Percentiles rank a stretch among this genome's conserved stretches.
These are phyloP conservation scores for Wallacemonas sp. DNA, from an alignment of 208 protist species.

Conservation along the genomic window DNA sequence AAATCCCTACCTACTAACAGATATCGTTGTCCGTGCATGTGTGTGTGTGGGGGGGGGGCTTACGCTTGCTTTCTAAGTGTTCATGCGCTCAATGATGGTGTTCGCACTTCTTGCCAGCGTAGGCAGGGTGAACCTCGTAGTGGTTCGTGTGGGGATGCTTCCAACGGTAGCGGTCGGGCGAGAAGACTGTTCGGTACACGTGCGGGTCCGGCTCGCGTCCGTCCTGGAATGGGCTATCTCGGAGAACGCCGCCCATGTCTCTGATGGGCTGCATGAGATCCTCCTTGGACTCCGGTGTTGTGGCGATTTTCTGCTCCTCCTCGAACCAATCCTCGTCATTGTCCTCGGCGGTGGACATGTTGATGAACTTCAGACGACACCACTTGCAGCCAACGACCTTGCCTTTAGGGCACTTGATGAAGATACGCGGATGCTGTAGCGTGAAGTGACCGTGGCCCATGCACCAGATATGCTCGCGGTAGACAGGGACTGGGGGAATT, in stretches of 20 bases:
- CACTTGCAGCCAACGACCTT: slow-evolving; percentile 86
- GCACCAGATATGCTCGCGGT: slow-evolving; percentile 86
- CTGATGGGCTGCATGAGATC: slow-evolving; percentile 79
- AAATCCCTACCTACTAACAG: not conserved
- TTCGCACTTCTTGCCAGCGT: slow-evolving; percentile 40
- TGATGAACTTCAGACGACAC: slow-evolving; percentile 90
- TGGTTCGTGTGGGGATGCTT: slow-evolving; percentile 63
- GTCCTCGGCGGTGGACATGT: slow-evolving; percentile 85
- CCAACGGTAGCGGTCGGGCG: slow-evolving; percentile 82
- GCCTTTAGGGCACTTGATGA: slow-evolving; percentile 79
- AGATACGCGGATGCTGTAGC: slow-evolving; percentile 86
- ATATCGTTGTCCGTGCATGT: not conserved
- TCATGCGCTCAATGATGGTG: slow-evolving; percentile 11
- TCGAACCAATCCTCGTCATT: slow-evolving; percentile 88
- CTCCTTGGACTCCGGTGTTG: slow-evolving; percentile 69
- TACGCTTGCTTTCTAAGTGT: not conserved
- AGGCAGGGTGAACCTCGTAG: slow-evolving; percentile 86
- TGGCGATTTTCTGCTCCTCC: slow-evolving; percentile 87
- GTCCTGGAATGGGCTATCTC: slow-evolving; percentile 71
- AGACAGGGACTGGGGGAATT: slow-evolving; percentile 84
- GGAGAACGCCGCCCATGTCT: slow-evolving; percentile 80
- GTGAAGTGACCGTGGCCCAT: slow-evolving; percentile 83
- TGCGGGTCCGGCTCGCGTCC: slow-evolving; percentile 71
- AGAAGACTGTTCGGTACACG: slow-evolving; percentile 82
- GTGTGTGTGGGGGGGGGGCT: not conserved